A percentile compares a stretch with the other conserved stretches of the same genome.
Conservation (phyloP, 805 yeast species). For the Schwanniomyces pseudopolymorphus region DNA sequence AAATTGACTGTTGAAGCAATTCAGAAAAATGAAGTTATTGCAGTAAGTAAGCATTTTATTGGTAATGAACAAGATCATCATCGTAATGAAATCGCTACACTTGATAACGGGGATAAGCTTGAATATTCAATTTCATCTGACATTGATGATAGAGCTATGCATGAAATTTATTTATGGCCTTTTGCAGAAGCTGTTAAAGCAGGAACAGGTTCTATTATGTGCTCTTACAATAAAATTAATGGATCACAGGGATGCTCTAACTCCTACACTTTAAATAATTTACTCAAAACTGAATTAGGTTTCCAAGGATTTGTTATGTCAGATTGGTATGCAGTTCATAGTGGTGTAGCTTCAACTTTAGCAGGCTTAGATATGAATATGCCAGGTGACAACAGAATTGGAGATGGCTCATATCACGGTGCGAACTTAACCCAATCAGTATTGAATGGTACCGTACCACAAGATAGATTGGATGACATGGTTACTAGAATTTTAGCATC, state of each 20-base stretch:
- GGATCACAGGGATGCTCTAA: constrained; percentile 61
- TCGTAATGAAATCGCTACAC: constrained; percentile 54
- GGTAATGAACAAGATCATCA: constrained; percentile 66
- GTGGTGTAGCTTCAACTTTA: constrained; percentile 55
- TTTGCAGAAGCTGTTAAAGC: constrained; percentile 62
- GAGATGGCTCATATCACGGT: constrained; percentile 55
- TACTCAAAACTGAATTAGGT: constrained; percentile 60
- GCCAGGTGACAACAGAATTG: constrained; percentile 61
- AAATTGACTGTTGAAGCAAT: constrained; percentile 53
- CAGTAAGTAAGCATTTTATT: constrained; percentile 55
- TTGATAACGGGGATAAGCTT: constrained; percentile 45
- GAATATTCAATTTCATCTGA: constrained; percentile 48
- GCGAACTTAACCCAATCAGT: constrained; percentile 55
- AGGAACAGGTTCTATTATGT: constrained; percentile 62
- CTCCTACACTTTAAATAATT: constrained; percentile 50
- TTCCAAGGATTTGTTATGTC: constrained; percentile 68
- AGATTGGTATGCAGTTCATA: constrained; percentile 66
- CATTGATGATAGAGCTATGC: constrained; percentile 61
- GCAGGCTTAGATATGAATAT: constrained; percentile 66
- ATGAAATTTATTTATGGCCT: constrained; percentile 65
- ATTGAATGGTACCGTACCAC: constrained; percentile 54
- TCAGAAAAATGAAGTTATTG: constrained; percentile 58
- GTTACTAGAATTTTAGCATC: constrained; percentile 59
- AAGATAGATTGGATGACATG: constrained; percentile 59
- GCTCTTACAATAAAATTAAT: constrained; percentile 58